Evolutionary conservation across 768 basidiomycete genomes (phyloP), one percentile per base, ranked within the genome.

Genomic region (Suillus subaureus): DNA sequence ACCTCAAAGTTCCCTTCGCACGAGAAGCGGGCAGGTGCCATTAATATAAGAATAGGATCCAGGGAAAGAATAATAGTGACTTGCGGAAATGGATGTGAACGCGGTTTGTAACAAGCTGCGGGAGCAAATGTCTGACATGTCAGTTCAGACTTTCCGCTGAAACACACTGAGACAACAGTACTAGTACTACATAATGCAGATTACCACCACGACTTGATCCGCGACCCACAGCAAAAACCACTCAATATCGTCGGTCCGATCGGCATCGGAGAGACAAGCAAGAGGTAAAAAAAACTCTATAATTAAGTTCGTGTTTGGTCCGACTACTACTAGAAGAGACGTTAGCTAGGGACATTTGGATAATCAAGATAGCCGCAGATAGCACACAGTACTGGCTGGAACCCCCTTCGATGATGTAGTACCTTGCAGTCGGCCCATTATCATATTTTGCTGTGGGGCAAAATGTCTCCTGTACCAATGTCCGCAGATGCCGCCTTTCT

Each of bases 181-280:
- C 16, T 45, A 45, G 16, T 31, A n/a, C 31, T 33, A 18, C 51
- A 28, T 52, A 31, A 31, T 54, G 4, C 28, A 9, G 28, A 54
- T 31, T 31, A 55, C 31, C 52, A 21, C 18, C 31, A 33, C 33
- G 6, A 16, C 16, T 31, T 8, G 31, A 21, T 33, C 26, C 6
- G 31, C 51, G 43, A 64, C 68, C 60, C 66, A 65, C 66, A 8
- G 73, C 75, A 63, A 69, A 74, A 77, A 76, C 40, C 60, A 15
- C 73, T 68, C 76, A 8, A 49, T 49, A 45, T 45, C 12, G 23
- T 57, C 66, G 66, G 66, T 52, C 76, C 76, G 70, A 63, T 64
- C 70, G 68, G 71, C 71, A 70, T 72, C 61, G 64, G 64, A 70
- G 15, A 39, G 66, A n/a, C n/a, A n/a, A 45, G 56, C 13, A 51